These are phyloP conservation scores for Talaromyces atroroseus DNA, from an alignment of 2,329 filamentous ascomycete genomes.

Conservation along the genomic window DNA sequence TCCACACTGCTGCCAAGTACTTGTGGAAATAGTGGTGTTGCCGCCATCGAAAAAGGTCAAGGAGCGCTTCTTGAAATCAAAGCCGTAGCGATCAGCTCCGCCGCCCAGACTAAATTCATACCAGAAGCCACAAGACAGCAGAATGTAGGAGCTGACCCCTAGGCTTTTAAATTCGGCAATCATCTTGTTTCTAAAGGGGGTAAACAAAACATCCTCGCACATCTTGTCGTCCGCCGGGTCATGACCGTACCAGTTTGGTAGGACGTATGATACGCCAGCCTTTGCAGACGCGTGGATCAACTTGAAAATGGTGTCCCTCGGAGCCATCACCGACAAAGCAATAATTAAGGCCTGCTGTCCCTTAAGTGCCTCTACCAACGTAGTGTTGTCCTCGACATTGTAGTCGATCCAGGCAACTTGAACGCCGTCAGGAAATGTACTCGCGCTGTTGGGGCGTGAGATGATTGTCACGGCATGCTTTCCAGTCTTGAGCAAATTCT, in stretches of 20 bases:
- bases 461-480: constrained; percentile 7
- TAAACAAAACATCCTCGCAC: constrained; percentile 34
- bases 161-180: constrained; percentile 32
- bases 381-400: constrained; percentile 28
- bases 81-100: constrained; percentile 38
- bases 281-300: constrained; percentile 52
- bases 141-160: constrained; percentile 41
- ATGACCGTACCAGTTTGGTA: constrained; percentile 46
- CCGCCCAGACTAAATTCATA: constrained; percentile 48
- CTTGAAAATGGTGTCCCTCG: constrained; percentile 39
- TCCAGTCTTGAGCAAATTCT: constrained; percentile 1
- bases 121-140: constrained; percentile 47
- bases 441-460: neutral
- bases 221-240: constrained; percentile 29
- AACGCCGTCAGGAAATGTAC: neutral
- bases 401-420: neutral
- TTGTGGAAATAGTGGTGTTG: constrained; percentile 50
- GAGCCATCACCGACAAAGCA: constrained; percentile 43
- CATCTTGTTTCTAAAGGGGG: constrained; percentile 15
- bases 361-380: constrained; percentile 46
- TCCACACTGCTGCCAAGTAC: constrained; percentile 55
- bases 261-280: constrained; percentile 51
- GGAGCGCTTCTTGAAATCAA: constrained; percentile 43
- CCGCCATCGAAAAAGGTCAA: constrained; percentile 54
- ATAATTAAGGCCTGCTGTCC: constrained; percentile 57